phyloP scores from a whole-genome alignment of 2,329 filamentous ascomycete genomes.

The Colletotrichum caudatum region DNA sequence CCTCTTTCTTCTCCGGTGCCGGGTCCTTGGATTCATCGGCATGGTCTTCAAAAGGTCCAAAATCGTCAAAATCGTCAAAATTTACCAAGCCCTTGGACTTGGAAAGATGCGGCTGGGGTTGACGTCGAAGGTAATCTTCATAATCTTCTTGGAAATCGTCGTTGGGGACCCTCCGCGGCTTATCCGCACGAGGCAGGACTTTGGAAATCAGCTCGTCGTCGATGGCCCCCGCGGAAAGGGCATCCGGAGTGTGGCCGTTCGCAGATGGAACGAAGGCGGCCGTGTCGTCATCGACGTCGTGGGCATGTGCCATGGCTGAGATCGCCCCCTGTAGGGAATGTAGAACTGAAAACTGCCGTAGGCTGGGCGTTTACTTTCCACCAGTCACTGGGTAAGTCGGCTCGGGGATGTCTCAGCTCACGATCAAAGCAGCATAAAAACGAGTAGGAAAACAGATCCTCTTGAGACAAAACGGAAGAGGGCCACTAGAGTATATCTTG shows the following conservation, averaged over 20 bases:
- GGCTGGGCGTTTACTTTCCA: background rate
- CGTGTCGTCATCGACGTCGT: slow-evolving; percentile 30
- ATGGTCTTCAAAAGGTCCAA: background rate
- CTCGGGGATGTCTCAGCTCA: slow-evolving; percentile 27
- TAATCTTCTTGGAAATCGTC: slow-evolving; percentile 19
- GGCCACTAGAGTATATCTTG: background rate
- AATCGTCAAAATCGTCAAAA: background rate
- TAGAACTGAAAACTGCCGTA: background rate
- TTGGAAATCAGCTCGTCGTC: slow-evolving; percentile 32
- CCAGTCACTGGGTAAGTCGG: background rate
- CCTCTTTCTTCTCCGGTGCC: background rate
- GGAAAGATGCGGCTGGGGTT: slow-evolving; percentile 14
- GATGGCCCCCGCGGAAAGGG: slow-evolving; percentile 24
- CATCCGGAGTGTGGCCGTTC: slow-evolving; percentile 22
- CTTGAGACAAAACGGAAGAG: background rate
- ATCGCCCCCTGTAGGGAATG: background rate
- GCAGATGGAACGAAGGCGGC: slow-evolving; percentile 11
- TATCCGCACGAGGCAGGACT: slow-evolving; percentile 31
- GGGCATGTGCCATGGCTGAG: slow-evolving; percentile 27
- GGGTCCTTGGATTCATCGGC: slow-evolving; percentile 14
- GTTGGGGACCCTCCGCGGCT: slow-evolving; percentile 7
- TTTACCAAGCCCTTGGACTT: slow-evolving; percentile 14
- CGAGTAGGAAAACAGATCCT: background rate
- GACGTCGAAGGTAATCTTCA: slow-evolving; percentile 4
- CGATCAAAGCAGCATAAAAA: slow-evolving; percentile 2